phyloP scores from a whole-genome alignment of 768 basidiomycete genomes.

The Boletellus ananiceps region DNA sequence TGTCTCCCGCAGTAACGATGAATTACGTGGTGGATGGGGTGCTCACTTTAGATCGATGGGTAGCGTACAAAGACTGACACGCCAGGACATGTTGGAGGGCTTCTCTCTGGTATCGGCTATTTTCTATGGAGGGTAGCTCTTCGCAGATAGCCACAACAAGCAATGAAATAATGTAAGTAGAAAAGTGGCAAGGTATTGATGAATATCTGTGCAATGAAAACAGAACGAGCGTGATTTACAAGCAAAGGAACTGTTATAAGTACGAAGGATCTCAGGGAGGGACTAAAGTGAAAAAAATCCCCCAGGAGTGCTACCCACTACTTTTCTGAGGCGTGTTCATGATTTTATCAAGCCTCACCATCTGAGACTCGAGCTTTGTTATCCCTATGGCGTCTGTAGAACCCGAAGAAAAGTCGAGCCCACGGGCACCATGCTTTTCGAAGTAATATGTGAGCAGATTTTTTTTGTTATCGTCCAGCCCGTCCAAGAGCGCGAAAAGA shows the following conservation, averaged over 20 bases:
- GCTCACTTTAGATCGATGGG: constrained; percentile 2
- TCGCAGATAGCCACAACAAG: constrained; percentile 19
- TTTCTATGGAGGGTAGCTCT: constrained; percentile 33
- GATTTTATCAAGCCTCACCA: constrained; percentile 72
- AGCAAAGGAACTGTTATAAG: not conserved
- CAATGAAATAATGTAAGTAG: constrained; percentile 8
- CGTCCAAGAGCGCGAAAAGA: constrained; percentile 74
- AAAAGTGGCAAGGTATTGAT: constrained; percentile 7
- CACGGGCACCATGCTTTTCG: constrained; percentile 79
- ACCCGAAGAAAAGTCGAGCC: constrained; percentile 32
- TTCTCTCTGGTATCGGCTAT: constrained; percentile 57
- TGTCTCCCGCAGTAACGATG: constrained; percentile 5
- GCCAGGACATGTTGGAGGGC: constrained; percentile 66
- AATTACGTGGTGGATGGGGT: not conserved
- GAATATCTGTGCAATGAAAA: constrained; percentile 10
- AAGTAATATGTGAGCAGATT: constrained; percentile 86
- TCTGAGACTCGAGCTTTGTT: constrained; percentile 74
- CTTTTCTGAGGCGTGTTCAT: constrained; percentile 64
- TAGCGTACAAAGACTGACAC: constrained; percentile 55
- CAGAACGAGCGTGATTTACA: constrained; percentile 15
- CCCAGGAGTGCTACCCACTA: constrained; percentile 4
- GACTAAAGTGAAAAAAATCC: not conserved
- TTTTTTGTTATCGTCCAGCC: constrained; percentile 86
- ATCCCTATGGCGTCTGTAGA: constrained; percentile 42
- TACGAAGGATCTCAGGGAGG: not conserved